Conservation (phyloP, 2,329 filamentous ascomycete genomes). For the Calonectria pseudoreteaudii region DNA sequence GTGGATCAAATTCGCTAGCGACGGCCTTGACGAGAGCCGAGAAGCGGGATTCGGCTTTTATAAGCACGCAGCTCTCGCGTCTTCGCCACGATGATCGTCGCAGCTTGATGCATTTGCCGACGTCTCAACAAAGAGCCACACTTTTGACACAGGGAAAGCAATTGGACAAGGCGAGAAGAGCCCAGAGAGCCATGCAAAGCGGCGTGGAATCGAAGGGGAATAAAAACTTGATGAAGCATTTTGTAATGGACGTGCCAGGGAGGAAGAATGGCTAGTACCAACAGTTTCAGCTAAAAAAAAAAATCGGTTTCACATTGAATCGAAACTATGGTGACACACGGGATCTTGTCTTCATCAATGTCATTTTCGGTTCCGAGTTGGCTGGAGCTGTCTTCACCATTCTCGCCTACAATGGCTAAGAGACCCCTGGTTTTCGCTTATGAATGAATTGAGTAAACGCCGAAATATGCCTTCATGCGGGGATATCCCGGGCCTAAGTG, state of each 20-base stretch:
- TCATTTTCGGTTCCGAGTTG: not conserved
- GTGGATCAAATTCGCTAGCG: not conserved
- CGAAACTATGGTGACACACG: not conserved
- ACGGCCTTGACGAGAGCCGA: not conserved
- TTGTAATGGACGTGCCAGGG: not conserved
- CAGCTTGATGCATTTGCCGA: not conserved
- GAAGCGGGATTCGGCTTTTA: not conserved
- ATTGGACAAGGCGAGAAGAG: not conserved
- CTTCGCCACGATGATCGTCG: slow-evolving; percentile 2
- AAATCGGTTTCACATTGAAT: not conserved
- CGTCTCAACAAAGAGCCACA: not conserved
- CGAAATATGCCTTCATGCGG: not conserved
- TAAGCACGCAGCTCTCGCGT: not conserved
- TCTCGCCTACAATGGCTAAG: not conserved
- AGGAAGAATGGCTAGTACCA: not conserved
- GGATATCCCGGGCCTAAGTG: not conserved
- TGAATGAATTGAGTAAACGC: not conserved
- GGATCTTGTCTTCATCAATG: too few relatives aligned
- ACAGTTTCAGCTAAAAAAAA: not conserved
- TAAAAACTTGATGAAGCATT: slow-evolving; percentile 1
- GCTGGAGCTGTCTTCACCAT: not conserved
- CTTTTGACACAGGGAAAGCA: not conserved
- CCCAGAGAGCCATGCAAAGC: not conserved
- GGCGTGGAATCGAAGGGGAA: slow-evolving; percentile 2
- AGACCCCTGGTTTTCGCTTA: not conserved